Base-by-base conservation (phyloP, 352 stramenopile genomes). In the Aphanomyces stellatus region DNA sequence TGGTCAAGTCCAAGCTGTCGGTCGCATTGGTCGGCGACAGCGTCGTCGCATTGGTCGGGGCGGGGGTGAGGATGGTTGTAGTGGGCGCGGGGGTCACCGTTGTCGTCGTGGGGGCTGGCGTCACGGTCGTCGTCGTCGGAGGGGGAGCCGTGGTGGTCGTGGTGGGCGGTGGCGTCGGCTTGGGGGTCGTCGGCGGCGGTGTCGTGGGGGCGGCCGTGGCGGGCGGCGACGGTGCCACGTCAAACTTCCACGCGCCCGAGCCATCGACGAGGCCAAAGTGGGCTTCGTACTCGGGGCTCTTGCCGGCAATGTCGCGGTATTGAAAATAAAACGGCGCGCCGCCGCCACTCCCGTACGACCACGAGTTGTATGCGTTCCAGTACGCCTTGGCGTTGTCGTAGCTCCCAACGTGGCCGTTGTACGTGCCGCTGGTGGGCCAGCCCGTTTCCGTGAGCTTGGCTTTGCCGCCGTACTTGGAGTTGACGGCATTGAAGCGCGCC, bases 221-320 rank as follows among this genome's bases (percentile, higher is more conserved):
- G 19, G 55, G 25, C 27, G 60, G 40, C 22, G 60, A n/a, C 22
- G 60, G 60, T 11, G 49, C 49, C 13, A 67, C 48, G 43, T 67
- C 48, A 42, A 67, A 67, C 42, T 67, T 67, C 60, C 60, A 67
- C 7, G 51, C 57, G 49, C 60, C 60, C 10, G 25, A 57, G 8
- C 53, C 68, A 55, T 82, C 74, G 43, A 28, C 28, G 42, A 78
- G 46, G 42, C 81, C 81, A 62, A 89, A 89, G 73, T 77, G 73
- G 59, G 72, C 85, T 67, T 89, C 81, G 73, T 79, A 89, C 48
- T 81, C 71, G 3, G 35, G 48, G 22, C 73, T 72, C 27, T 67
- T 67, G 35, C 25, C 22, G 6, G 62, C n/a, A 4, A 63, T 42
- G 57, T 71, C 65, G 27, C 35, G n/a, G 43, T 57, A 41, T 34